Percentiles rank a stretch among this genome's conserved stretches.
Conservation (phyloP, 139 green algal species). For the Monoraphidium neglectum region DNA sequence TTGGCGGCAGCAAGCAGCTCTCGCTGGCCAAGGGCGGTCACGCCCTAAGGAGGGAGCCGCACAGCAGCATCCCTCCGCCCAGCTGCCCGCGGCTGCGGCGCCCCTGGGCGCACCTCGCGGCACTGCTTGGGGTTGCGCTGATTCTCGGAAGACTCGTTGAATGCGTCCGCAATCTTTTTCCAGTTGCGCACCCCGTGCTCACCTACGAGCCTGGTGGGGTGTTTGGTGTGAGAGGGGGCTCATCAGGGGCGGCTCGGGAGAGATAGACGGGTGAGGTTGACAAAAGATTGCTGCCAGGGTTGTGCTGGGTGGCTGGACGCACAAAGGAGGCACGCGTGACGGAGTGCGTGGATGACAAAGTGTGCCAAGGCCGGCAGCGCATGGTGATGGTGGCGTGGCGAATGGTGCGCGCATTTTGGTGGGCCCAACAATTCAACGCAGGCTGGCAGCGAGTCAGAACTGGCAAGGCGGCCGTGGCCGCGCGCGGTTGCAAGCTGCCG, state of each 20-base stretch:
- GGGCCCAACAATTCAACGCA: too few species aligned
- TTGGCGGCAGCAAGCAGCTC: too few species aligned
- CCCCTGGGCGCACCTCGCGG: slow-evolving; percentile 55
- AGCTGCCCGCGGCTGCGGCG: too few species aligned
- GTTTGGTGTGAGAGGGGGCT: neutral
- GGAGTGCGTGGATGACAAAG: neutral
- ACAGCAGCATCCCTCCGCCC: too few species aligned
- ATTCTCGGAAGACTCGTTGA: slow-evolving; percentile 47
- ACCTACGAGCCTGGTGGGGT: slow-evolving; percentile 54
- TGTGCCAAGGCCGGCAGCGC: neutral
- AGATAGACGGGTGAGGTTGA: neutral
- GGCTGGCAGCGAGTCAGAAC: neutral
- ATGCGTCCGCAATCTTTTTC: slow-evolving; percentile 49
- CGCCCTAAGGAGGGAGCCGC: too few species aligned
- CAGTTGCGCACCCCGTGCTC: slow-evolving; percentile 59
- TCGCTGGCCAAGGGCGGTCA: too few species aligned
- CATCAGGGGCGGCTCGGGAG: neutral
- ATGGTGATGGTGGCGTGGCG: too few species aligned
- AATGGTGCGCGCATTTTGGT: too few species aligned
- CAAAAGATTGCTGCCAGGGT: neutral
- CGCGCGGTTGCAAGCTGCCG: too few species aligned
- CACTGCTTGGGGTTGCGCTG: slow-evolving; percentile 81
- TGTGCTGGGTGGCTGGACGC: neutral
- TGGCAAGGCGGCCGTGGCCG: neutral
- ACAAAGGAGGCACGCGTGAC: neutral